phyloP scores from a whole-genome alignment of 345 rosid species.

The Clarkia xantiana region DNA sequence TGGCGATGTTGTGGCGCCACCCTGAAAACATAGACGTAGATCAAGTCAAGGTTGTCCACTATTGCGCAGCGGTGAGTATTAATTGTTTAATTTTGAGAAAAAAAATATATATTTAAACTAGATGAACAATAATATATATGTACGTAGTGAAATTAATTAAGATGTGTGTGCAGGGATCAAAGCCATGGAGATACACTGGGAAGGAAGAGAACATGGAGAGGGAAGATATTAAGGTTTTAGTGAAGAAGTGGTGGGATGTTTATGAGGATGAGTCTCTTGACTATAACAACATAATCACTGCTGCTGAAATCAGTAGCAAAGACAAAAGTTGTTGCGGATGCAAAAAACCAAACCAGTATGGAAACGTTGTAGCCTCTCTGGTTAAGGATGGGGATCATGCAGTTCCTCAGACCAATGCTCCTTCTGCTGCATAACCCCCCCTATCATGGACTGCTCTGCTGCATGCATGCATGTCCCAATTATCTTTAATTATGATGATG shows the following conservation, averaged over 20 bases:
- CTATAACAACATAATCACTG: slow-evolving; percentile 7
- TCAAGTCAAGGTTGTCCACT: slow-evolving; percentile 62
- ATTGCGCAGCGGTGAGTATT: slow-evolving; percentile 62
- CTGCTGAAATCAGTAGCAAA: neutral
- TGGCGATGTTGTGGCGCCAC: slow-evolving; percentile 93
- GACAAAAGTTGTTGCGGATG: too few relatives aligned
- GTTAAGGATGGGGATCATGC: neutral
- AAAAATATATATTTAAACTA: too few relatives aligned
- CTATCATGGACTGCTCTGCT: too few relatives aligned
- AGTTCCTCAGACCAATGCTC: slow-evolving; percentile 1
- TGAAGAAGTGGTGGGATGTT: slow-evolving; percentile 68
- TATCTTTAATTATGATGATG: too few relatives aligned
- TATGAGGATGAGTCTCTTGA: slow-evolving; percentile 60
- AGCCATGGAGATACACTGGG: slow-evolving; percentile 94
- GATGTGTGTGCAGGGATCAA: slow-evolving; percentile 37
- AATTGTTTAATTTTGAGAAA: neutral
- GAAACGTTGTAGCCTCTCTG: neutral
- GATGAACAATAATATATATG: neutral
- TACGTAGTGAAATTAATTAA: neutral
- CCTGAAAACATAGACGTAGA: slow-evolving; percentile 67
- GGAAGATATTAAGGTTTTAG: slow-evolving; percentile 62
- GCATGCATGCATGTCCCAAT: neutral
- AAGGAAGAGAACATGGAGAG: slow-evolving; percentile 64
- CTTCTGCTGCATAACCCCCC: neutral
- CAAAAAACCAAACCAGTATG: neutral